Base-by-base conservation (phyloP, 1,284 basidiomycete genomes). In the Ustanciosporium gigantosporum region DNA sequence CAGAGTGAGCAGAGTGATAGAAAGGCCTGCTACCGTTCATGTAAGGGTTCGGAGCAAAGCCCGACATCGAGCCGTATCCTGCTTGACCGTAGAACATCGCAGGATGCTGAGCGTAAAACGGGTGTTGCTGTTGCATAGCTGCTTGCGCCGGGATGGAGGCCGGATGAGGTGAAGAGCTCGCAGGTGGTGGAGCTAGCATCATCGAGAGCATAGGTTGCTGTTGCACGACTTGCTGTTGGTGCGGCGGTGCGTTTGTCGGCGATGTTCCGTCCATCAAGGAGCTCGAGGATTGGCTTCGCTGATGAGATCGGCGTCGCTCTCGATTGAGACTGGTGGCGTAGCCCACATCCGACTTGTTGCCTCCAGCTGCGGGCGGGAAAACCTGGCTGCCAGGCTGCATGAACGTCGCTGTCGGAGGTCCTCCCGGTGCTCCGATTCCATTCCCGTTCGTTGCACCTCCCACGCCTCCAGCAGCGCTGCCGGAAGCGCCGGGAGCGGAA, bases 171-270 rank as follows among this genome's bases (percentile, higher is more conserved):
- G 27, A 9, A 29, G 27, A n/a, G n/a, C n/a, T 29, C 11, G 48
- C 15, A 2, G 61, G 55, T 14, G 61, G 61, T 17, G 61, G 39
- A 2, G 55, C 55, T 56, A 65, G 58, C 61, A 65, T 65, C 61
- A 65, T 66, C 20, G 62, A 60, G 31, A 60, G 27, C 62, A 60
- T 66, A 1, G 56, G 56, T 37, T 46, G 47, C 27, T 25, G 46
- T 23, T 13, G 21, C 23, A 14, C 27, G 13, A 3, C 15, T 20
- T 17, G 25, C 9, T 21, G 21, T 17, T 21, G 36, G 20, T 37
- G 36, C 21, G 17, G 9, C 19, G 17, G 36, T 9, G 36, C 13
- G 13, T 23, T 19, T 11, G 8, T 9, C 36, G 21, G 17, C 1
- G 31, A 14, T 3, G 19, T 16, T 3, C 8, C 20, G n/a, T 60